These are phyloP conservation scores for Plasmodium cynomolgi DNA, from an alignment of 169 alveolate species.

Conservation along the genomic window DNA sequence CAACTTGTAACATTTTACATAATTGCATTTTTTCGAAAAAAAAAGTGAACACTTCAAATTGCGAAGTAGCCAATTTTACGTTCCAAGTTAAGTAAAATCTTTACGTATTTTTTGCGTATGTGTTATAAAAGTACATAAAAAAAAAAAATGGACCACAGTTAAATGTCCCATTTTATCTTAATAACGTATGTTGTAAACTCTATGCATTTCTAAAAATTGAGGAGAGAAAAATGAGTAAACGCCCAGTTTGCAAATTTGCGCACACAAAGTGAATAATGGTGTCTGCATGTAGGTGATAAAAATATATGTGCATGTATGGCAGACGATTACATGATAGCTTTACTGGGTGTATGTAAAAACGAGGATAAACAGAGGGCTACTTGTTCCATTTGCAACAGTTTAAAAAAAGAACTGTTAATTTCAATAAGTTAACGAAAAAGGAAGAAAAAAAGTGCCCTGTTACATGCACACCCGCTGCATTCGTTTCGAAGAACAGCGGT, in stretches of 20 bases:
- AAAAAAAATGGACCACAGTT: not conserved
- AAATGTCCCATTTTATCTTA: not conserved
- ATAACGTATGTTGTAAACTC: not conserved
- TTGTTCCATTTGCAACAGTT: not conserved
- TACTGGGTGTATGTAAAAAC: not conserved
- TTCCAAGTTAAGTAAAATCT: not conserved
- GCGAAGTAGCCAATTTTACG: not conserved
- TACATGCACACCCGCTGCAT: not conserved
- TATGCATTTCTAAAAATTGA: slow-evolving; percentile 10
- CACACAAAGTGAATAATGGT: not conserved
- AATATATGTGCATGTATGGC: not conserved
- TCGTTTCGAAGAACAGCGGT: not conserved
- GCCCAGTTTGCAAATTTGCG: not conserved
- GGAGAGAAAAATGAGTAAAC: not conserved
- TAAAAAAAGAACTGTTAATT: not conserved
- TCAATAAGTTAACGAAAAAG: not conserved
- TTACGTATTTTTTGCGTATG: not conserved
- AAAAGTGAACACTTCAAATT: not conserved
- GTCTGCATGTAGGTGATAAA: not conserved
- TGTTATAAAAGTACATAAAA: not conserved
- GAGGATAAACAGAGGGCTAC: not conserved
- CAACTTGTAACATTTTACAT: not conserved
- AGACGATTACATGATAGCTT: not conserved
- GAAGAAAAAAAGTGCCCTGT: not conserved
- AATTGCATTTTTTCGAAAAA: not conserved